Evolutionary conservation across 495 filamentous ascomycete species (phyloP), one percentile per base, ranked within the genome.

Genomic region (Podospora sp.): DNA sequence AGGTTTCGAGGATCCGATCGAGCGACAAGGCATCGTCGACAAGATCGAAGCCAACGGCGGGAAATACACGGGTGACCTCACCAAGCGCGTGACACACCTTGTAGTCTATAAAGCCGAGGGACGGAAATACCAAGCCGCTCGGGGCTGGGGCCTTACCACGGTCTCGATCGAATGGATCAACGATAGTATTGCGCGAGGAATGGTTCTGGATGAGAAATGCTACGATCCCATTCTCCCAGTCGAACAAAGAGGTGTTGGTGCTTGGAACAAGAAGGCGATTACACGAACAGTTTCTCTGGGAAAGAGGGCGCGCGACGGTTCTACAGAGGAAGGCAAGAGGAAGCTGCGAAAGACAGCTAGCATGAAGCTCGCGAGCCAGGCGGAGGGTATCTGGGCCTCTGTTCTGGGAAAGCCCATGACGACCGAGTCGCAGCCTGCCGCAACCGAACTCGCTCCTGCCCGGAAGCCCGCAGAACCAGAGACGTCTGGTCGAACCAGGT

Each of bases 81-180:
- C 93, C 16, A 91, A 87, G 68, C 78, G 80, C n/a, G 90, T 96
- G 68, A 93, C 93, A 11, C 92, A 98, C 78, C 85, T 99, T 22
- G 88, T 99, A 67, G 92, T 93, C 46, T 85, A 85, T 63, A 86
- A 84, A 63, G 86, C 94, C 16, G 86, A 89, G 57, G 94, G 96
- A 12, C 88, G 90, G 49, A 99, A 99, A 76, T 99, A 96, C 71
- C 86, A 88, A 53, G 92, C 92, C 67, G 94, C 96, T 12, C 87
- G 83, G 65, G 82, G 83, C 69, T 97, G 94, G 91, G 83, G 84
- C 56, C 85, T 97, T 69, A 88, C 85, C 24, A 87, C 92, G 33
- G 91, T 98, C 26, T 86, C 88, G 3, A 72, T 88, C 36, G 90
- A 96, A 75, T 99, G 95, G 95, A 83, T 98, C 55, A 78, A 86